Evolutionary conservation across 2,329 filamentous ascomycete species (phyloP).

Genomic region (Epichloe aotearoae): DNA sequence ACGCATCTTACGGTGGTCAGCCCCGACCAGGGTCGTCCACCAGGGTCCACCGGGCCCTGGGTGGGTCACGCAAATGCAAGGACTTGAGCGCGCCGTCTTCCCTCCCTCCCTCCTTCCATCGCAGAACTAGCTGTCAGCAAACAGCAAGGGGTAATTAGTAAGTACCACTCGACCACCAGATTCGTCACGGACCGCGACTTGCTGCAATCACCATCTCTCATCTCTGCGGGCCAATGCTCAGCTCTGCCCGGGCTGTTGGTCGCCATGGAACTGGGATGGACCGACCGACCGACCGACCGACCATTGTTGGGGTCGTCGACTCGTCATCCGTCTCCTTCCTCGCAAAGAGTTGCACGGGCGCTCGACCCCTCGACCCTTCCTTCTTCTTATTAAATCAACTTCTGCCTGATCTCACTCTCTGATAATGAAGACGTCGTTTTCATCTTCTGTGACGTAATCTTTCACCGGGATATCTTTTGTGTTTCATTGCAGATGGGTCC

Average conservation of each 20-base stretch:
- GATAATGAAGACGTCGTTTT: slow-evolving; percentile 4
- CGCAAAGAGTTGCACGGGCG: neutral
- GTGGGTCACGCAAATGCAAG: slow-evolving; percentile 3
- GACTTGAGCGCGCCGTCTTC: slow-evolving; percentile 1
- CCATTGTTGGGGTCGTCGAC: neutral
- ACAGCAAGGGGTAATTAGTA: neutral
- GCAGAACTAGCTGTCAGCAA: slow-evolving; percentile 3
- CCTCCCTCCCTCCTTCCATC: neutral
- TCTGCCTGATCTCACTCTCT: slow-evolving; percentile 2
- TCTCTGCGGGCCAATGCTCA: slow-evolving; percentile 4
- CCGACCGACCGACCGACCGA: no score
- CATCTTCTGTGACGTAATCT: slow-evolving; percentile 1
- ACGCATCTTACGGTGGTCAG: slow-evolving; percentile 5
- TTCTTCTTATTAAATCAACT: neutral
- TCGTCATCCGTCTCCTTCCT: slow-evolving; percentile 1
- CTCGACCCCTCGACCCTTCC: neutral
- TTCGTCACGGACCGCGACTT: slow-evolving; percentile 3
- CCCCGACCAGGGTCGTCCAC: slow-evolving; percentile 3
- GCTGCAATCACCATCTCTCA: neutral
- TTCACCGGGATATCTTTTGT: slow-evolving; percentile 6
- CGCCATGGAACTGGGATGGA: slow-evolving; percentile 4
- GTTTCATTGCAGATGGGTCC: slow-evolving; percentile 13
- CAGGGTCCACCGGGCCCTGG: no score
- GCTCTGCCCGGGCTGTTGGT: slow-evolving; percentile 6
- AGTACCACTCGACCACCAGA: slow-evolving; percentile 3